Percentiles rank a stretch among this genome's conserved stretches.
Evolutionary conservation across 345 rosid species (phyloP).

Genomic region (Euphorbia pulcherrima): DNA sequence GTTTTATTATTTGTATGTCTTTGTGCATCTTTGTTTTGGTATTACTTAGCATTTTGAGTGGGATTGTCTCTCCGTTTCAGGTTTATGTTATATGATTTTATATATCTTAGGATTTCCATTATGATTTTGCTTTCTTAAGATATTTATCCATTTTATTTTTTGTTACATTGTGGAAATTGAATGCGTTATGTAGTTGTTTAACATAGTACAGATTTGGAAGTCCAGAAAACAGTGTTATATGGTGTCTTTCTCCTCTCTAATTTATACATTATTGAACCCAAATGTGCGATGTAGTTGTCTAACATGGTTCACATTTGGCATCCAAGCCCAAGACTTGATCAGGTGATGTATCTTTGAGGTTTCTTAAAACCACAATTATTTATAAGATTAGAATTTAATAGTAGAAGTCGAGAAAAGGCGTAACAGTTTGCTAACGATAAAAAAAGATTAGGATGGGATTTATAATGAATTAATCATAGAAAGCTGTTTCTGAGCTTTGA

Average conservation of each 20-base stretch:
- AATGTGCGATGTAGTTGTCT: no score
- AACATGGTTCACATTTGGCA: neutral
- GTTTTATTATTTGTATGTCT: no score
- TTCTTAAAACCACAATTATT: neutral
- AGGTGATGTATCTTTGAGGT: neutral
- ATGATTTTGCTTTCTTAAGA: slow-evolving; percentile 1
- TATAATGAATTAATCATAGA: no score
- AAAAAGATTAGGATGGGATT: neutral
- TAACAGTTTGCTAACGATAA: no score
- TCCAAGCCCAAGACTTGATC: neutral
- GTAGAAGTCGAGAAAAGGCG: neutral
- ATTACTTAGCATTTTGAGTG: neutral
- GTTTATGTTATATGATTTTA: neutral
- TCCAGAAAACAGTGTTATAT: neutral
- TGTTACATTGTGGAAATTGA: neutral
- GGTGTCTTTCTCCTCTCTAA: neutral
- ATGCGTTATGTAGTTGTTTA: neutral
- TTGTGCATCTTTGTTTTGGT: neutral
- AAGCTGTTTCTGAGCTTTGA: neutral
- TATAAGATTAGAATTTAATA: neutral
- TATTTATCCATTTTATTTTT: neutral
- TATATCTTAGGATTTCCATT: neutral
- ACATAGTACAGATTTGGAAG: neutral
- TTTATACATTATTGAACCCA: no score
- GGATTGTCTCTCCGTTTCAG: neutral